Conservation (phyloP, 495 filamentous ascomycete species). For the Bryoglossum gracile region DNA sequence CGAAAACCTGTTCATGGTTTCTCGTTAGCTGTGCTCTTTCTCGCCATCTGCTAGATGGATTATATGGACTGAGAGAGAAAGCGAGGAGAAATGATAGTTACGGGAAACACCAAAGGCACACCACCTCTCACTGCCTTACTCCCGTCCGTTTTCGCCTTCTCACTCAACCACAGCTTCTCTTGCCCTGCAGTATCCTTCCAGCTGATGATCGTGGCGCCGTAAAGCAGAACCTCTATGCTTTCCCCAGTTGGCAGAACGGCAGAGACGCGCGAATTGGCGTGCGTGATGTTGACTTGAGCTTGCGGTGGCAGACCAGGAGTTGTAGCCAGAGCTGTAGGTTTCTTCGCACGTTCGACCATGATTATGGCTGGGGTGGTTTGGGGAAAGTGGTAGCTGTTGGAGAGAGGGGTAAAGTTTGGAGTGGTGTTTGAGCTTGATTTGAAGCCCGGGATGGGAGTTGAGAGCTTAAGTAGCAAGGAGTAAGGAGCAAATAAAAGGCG, state of each 20-base stretch:
- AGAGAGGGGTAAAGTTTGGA: background rate
- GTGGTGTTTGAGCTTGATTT: background rate
- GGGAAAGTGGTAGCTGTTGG: background rate
- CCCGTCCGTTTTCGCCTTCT: conserved; percentile 59
- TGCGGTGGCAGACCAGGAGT: conserved; percentile 56
- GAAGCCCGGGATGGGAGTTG: background rate
- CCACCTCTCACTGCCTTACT: conserved; percentile 61
- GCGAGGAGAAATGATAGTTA: conserved; percentile 34
- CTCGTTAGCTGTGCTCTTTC: background rate
- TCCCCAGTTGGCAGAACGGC: conserved; percentile 79
- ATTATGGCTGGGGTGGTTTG: conserved; percentile 10
- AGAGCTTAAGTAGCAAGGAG: background rate
- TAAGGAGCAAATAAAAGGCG: background rate
- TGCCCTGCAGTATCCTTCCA: conserved; percentile 77
- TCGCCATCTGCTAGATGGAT: background rate
- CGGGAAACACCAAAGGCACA: conserved; percentile 93
- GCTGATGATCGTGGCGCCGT: conserved; percentile 85
- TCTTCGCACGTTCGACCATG: conserved; percentile 80
- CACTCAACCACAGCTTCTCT: conserved; percentile 85
- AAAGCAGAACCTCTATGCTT: conserved; percentile 73
- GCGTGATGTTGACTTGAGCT: conserved; percentile 59
- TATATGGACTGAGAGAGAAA: background rate
- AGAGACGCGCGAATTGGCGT: conserved; percentile 56
- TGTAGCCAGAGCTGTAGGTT: conserved; percentile 68
- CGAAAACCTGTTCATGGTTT: conserved; percentile 63